Conservation (phyloP, 441 rosid genomes). For the Mallotus japonicus region DNA sequence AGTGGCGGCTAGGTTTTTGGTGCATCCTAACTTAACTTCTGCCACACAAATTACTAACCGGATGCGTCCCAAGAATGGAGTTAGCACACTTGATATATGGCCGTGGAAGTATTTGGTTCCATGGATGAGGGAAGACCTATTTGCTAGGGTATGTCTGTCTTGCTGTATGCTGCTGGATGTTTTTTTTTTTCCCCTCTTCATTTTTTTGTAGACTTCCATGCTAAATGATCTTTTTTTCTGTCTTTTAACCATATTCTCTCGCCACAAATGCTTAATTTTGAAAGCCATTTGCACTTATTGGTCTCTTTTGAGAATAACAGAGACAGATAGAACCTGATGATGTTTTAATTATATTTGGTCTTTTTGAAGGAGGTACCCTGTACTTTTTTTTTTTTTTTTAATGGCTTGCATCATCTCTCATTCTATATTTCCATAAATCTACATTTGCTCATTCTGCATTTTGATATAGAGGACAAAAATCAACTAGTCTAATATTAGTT, state of each 20-base stretch:
- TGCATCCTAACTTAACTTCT: conserved; percentile 90
- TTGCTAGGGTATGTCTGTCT: conserved; percentile 64
- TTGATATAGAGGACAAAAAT: background rate
- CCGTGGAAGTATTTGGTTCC: conserved; percentile 99
- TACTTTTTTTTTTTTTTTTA: background rate
- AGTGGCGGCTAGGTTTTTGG: conserved; percentile 93
- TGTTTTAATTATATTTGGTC: background rate
- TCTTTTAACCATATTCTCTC: background rate
- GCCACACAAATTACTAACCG: conserved; percentile 67
- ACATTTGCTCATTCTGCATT: background rate
- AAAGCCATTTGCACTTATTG: background rate
- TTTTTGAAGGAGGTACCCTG: background rate
- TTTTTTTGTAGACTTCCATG: background rate
- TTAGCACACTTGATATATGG: conserved; percentile 94
- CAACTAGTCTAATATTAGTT: background rate
- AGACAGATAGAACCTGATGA: background rate
- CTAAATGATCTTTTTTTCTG: background rate
- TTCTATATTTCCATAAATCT: conserved; percentile 3
- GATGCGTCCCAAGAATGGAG: conserved; percentile 57
- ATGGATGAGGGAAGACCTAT: conserved; percentile 97
- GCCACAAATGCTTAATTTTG: background rate
- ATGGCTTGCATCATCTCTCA: background rate
- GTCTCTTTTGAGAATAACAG: background rate
- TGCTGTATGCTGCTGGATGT: conserved; percentile 8
- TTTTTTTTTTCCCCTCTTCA: background rate